Conservation (phyloP, 2,329 filamentous ascomycete species). For the Cordyceps fumosorosea region DNA sequence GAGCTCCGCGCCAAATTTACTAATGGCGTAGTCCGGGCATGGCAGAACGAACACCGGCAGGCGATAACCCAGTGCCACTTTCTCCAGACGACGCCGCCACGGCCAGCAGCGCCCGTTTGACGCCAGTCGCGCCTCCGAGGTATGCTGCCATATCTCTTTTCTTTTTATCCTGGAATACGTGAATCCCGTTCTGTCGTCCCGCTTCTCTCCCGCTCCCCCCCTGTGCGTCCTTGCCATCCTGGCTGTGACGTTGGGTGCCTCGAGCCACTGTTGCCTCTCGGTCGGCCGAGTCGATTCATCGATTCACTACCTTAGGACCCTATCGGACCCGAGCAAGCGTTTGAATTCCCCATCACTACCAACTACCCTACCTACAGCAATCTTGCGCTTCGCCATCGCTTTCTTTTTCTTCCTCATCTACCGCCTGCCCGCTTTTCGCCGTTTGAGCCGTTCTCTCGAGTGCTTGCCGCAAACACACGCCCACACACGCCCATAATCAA, state of each 20-base stretch:
- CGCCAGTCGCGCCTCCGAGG: conserved; percentile 18
- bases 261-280: background rate
- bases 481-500: background rate
- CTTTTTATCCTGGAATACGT: background rate
- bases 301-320: background rate
- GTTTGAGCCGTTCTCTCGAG: background rate
- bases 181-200: background rate
- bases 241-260: conserved; percentile 5
- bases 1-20: conserved; percentile 36
- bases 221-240: background rate
- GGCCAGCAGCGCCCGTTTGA: conserved; percentile 14
- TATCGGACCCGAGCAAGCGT: background rate
- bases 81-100: conserved; percentile 29
- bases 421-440: background rate
- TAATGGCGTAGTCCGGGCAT: conserved; percentile 60
- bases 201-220: background rate
- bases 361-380: background rate
- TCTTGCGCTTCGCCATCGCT: background rate
- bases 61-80: conserved; percentile 51
- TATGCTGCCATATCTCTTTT: conserved; percentile 1
- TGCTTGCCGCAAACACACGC: background rate
- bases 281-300: conserved; percentile 3
- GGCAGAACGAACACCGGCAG: conserved; percentile 55
- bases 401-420: background rate
- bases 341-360: background rate